Base-by-base conservation (phyloP, 495 filamentous ascomycete genomes). In the Bacidia gigantensis region DNA sequence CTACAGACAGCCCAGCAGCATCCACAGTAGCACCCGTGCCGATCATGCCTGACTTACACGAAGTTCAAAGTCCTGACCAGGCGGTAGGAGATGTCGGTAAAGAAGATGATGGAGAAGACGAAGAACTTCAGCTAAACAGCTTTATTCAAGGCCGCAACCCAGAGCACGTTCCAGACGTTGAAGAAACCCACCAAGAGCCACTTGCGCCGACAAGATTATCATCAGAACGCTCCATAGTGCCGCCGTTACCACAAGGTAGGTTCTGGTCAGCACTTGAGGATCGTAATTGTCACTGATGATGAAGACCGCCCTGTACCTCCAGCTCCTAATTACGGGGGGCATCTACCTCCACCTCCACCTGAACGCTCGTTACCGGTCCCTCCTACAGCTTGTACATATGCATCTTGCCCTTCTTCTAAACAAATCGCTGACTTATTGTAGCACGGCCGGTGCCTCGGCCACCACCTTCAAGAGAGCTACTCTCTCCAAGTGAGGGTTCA, bases 401-500 rank as follows among this genome's bases (percentile, higher is more conserved):
- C 29, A 7, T 35, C 29, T 7, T 35, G 29, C 29, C 29, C 29
- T 35, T 14, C 29, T 7, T 35, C n/a, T 35, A 35, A 35, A 14
- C 60, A 51, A 18, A 49, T 42, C 59, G 69, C 59, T 65, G 50
- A 69, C 50, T 46, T 41, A 12, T 21, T 52, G 45, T 60, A 86
- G 82, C 76, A 49, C 81, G 80, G 54, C 74, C 79, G 39, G 68
- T 71, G 18, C 70, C 71, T 35, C n/a, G n/a, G n/a, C 72, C 73
- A 57, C 75, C 72, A 23, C 62, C 70, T 54, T 66, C 73, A 9
- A 64, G 66, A 40, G 68, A 67, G 50, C 64, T 75, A 43, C 67
- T 71, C 46, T 86, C 86, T 40, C 81, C 76, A 26, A 89, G 81
- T 56, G 74, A 79, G 52, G 90, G 89, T 23, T 93, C 89, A 5